phyloP scores from a whole-genome alignment of 2,329 filamentous ascomycete genomes.

The Zelopaecilomyces penicillatus region DNA sequence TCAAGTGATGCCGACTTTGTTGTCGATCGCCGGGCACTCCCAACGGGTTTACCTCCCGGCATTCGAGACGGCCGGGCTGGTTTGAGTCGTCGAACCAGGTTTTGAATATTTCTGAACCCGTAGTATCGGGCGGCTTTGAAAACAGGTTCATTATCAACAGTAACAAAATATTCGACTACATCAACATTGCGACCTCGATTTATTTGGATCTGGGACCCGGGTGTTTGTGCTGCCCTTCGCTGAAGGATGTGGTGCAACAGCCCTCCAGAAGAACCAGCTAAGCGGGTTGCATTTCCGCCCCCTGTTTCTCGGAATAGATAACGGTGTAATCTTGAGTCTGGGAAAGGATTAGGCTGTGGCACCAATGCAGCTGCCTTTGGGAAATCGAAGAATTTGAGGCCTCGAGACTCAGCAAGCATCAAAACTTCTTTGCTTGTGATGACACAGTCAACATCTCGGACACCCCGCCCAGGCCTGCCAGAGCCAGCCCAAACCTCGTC shows the following conservation, averaged over 20 bases:
- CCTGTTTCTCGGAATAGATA: constrained; percentile 63
- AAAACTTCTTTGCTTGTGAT: constrained; percentile 94
- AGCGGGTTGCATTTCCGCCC: constrained; percentile 36
- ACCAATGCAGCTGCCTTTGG: constrained; percentile 47
- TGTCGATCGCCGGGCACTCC: constrained; percentile 43
- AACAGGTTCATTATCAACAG: constrained; percentile 46
- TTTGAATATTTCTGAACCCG: constrained; percentile 97
- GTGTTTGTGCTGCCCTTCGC: constrained; percentile 60
- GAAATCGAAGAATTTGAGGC: constrained; percentile 66
- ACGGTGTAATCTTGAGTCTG: constrained; percentile 58
- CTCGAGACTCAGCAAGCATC: constrained; percentile 75
- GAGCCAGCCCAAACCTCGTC: constrained; percentile 61
- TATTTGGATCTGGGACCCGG: constrained; percentile 62
- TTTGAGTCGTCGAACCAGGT: constrained; percentile 85
- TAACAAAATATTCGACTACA: constrained; percentile 76
- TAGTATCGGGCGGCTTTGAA: constrained; percentile 88
- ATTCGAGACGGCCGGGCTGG: constrained; percentile 70
- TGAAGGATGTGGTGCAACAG: constrained; percentile 80
- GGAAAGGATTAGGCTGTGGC: constrained; percentile 49
- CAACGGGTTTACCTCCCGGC: constrained; percentile 62
- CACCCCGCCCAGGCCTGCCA: constrained; percentile 41
- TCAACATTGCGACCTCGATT: constrained; percentile 80
- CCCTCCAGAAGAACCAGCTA: constrained; percentile 76
- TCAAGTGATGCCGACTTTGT: constrained; percentile 48
- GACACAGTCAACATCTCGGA: constrained; percentile 92